Conservation (phyloP, 306 rosid species). For the Arachis hypogaea region DNA sequence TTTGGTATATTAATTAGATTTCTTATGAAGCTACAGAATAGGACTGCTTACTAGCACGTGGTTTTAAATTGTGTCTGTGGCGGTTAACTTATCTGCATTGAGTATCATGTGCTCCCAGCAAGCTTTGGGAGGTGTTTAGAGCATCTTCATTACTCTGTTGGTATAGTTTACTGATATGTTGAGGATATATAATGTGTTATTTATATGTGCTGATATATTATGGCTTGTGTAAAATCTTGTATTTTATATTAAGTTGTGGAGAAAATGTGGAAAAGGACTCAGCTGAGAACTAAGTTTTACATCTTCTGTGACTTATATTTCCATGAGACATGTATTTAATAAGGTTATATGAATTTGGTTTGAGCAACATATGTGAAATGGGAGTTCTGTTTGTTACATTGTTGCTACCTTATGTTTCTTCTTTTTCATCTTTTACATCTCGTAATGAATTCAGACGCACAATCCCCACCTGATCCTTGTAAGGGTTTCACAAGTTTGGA, state of each 20-base stretch:
- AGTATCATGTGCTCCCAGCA: neutral
- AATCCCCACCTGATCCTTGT: slow-evolving; percentile 11
- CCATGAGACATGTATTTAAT: neutral
- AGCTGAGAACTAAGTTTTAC: neutral
- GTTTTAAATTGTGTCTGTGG: neutral
- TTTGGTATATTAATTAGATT: neutral
- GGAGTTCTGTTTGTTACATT: neutral
- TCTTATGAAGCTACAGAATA: neutral
- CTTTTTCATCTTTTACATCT: neutral
- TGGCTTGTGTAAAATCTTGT: slow-evolving; percentile 1
- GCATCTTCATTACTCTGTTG: neutral
- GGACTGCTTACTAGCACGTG: neutral
- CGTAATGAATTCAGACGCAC: neutral
- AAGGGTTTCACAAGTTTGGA: slow-evolving; percentile 20
- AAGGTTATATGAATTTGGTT: slow-evolving; percentile 29
- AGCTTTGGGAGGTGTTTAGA: slow-evolving; percentile 9
- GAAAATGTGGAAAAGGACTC: neutral
- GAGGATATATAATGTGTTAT: neutral
- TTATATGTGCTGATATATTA: slow-evolving; percentile 1
- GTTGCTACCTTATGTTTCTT: neutral
- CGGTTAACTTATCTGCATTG: slow-evolving; percentile 6
- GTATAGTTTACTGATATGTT: slow-evolving; percentile 12
- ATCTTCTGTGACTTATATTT: slow-evolving; percentile 15
- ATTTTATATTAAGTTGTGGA: neutral
- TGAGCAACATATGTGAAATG: neutral